phyloP scores from a whole-genome alignment of 768 basidiomycete genomes.

The Naganishia randhawae region DNA sequence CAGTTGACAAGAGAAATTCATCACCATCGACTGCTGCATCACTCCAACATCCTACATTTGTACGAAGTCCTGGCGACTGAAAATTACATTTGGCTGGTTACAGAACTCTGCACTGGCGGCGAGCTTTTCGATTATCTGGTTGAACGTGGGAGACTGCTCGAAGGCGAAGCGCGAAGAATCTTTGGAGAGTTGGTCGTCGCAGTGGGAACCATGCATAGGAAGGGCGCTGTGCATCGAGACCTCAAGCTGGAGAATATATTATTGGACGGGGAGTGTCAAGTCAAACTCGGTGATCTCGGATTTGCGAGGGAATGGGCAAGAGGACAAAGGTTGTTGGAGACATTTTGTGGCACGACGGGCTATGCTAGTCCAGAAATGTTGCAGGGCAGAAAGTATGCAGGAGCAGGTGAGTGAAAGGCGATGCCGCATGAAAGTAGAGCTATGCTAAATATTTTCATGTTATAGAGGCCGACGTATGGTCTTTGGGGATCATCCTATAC shows the following conservation, averaged over 20 bases:
- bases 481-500: conserved; percentile 85
- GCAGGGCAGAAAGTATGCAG: conserved; percentile 78
- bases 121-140: conserved; percentile 98
- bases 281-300: conserved; percentile 92
- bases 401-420: conserved; percentile 63
- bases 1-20: conserved; percentile 94
- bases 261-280: conserved; percentile 79
- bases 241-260: conserved; percentile 94
- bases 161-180: conserved; percentile 77
- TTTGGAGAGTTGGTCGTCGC: conserved; percentile 96
- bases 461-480: conserved; percentile 95
- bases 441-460: neutral
- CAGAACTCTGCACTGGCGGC: conserved; percentile 92
- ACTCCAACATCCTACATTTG: conserved; percentile 90
- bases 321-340: conserved; percentile 66
- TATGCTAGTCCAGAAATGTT: conserved; percentile 91
- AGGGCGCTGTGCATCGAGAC: conserved; percentile 92
- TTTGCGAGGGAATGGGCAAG: conserved; percentile 75
- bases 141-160: conserved; percentile 81
- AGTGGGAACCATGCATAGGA: conserved; percentile 84
- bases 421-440: neutral
- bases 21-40: conserved; percentile 93
- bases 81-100: conserved; percentile 90
- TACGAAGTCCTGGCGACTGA: conserved; percentile 98
- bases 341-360: conserved; percentile 84